Percentiles rank a stretch among this genome's conserved stretches.
phyloP scores from a whole-genome alignment of 257 asterid genomes.

The Solanum ossicruentum region DNA sequence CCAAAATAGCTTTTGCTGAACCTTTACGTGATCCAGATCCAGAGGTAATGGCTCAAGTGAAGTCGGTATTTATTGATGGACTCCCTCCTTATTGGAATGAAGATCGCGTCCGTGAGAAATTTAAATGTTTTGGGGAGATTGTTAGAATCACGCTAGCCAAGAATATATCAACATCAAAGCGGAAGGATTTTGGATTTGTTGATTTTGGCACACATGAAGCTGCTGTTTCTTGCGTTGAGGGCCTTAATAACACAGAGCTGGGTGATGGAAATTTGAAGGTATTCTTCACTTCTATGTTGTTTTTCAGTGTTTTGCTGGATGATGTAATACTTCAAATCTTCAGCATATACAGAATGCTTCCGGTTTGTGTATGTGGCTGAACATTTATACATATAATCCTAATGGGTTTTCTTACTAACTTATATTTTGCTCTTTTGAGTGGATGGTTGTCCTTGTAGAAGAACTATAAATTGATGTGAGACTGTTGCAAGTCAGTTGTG shows the following conservation, averaged over 20 bases:
- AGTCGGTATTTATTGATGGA: constrained; percentile 55
- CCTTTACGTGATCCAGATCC: constrained; percentile 57
- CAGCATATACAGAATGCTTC: not conserved
- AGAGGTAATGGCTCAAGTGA: constrained; percentile 56
- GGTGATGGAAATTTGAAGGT: constrained; percentile 47
- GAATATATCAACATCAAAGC: constrained; percentile 46
- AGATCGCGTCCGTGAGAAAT: constrained; percentile 32
- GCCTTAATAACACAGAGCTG: constrained; percentile 32
- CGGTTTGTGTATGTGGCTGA: not conserved
- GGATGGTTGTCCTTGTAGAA: not conserved
- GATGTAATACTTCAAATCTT: not conserved
- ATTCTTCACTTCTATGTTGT: not conserved
- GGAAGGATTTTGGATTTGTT: constrained; percentile 62
- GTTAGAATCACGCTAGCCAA: constrained; percentile 33
- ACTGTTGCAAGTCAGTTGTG: not conserved
- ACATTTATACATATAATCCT: not conserved
- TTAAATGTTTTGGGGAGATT: constrained; percentile 38
- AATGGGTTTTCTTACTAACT: not conserved
- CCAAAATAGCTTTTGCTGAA: constrained; percentile 60
- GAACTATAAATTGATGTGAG: not conserved
- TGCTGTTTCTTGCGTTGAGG: constrained; percentile 45
- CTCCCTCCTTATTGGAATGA: constrained; percentile 55
- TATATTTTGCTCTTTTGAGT: not conserved
- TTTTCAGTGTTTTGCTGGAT: not conserved
- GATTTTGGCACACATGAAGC: constrained; percentile 46